A percentile compares a stretch with the other conserved stretches of the same genome.
phyloP scores from a whole-genome alignment of 768 basidiomycete species.

The Lactarius pseudohatsudake region DNA sequence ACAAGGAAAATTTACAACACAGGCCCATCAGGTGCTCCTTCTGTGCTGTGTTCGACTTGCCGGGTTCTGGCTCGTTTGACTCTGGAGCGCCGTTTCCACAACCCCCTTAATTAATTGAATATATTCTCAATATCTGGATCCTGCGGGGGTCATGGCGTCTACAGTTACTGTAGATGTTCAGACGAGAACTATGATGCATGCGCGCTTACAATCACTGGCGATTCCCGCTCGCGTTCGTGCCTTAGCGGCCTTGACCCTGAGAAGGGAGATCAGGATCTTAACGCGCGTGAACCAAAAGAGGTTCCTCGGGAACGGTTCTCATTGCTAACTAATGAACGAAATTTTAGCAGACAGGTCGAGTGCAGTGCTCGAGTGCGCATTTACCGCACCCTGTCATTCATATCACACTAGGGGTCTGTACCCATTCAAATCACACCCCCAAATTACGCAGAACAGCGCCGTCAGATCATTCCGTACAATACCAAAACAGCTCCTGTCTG shows the following conservation, averaged over 20 bases:
- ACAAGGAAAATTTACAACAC: background rate
- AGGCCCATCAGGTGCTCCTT: background rate
- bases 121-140: background rate
- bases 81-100: background rate
- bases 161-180: too few species aligned
- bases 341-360: background rate
- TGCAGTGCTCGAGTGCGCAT: background rate
- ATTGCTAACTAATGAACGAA: background rate
- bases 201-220: background rate
- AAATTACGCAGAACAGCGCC: background rate
- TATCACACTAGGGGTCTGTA: background rate
- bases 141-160: background rate
- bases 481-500: background rate
- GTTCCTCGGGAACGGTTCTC: background rate
- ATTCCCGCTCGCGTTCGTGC: background rate
- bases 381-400: background rate
- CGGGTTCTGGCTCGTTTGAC: background rate
- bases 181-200: too few species aligned
- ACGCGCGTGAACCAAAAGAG: background rate
- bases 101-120: background rate
- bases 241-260: background rate
- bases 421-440: background rate
- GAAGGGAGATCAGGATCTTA: background rate
- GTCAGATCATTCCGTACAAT: background rate
- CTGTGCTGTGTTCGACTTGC: background rate